Base-by-base conservation (phyloP, 768 basidiomycete species). In the Pleurotus cornucopiae region DNA sequence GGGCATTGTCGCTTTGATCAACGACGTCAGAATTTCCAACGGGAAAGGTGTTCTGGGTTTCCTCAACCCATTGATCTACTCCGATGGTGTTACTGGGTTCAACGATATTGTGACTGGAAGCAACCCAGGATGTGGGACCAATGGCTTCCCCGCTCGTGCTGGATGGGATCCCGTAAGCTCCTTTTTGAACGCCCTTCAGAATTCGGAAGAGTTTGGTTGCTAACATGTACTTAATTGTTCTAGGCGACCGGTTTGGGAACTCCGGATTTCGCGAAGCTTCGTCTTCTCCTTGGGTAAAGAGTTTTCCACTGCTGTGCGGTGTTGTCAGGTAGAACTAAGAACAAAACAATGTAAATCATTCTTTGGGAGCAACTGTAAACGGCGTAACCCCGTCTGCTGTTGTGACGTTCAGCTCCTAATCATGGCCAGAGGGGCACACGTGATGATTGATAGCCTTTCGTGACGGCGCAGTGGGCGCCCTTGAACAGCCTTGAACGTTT, bases 31-130 rank as follows among this genome's bases (percentile, higher is more conserved):
- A 13, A 59, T 86, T 25, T 64, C 62, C 2, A 73, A 71, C 0
- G 72, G 73, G 0, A 71, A 72, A n/a, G 62, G 70, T 4, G 47
- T 83, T 13, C 68, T 87, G 1, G 86, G 84, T 4, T 86, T 86
- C 71, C 70, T 88, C 60, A 87, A 87, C 63, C 85, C 84, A 0
- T 71, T 85, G 52, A 56, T 87, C 6, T 87, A 87, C 60, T 66
- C 67, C n/a, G 69, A 62, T 43, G 73, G 69, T 1, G 55, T 66
- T 14, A 52, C 57, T 63, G 59, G 68, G 57, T 60, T 68, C 57
- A 63, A 58, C 45, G 66, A 68, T 52, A 60, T 67, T 21, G 62
- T 65, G 0, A 46, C 56, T 0, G 64, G 67, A 18, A 57, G 52
- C 38, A 63, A 63, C 58, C 60, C 63, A 1, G 56, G 62, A 16